Evolutionary conservation across 2,329 filamentous ascomycete species (phyloP).

Genomic region (Elsinoe batatas): DNA sequence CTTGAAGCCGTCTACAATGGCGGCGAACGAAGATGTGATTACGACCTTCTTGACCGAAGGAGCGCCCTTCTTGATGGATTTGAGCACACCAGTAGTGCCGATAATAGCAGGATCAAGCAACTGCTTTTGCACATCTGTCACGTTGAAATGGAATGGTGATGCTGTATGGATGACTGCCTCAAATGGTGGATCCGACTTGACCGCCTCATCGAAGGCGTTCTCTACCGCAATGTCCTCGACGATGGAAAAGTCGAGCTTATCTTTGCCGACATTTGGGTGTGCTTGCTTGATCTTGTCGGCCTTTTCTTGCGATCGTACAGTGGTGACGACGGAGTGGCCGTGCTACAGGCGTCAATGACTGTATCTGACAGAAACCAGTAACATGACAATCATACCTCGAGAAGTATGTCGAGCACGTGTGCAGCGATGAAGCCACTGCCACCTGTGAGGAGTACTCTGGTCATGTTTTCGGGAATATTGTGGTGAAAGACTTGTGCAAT

Average conservation of each 20-base stretch:
- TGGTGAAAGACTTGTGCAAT: background rate
- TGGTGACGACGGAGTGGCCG: slow-evolving; percentile 53
- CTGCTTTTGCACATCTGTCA: slow-evolving; percentile 60
- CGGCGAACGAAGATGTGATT: slow-evolving; percentile 60
- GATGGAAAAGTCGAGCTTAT: slow-evolving; percentile 53
- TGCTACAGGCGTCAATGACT: background rate
- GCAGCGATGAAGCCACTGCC: slow-evolving; percentile 57
- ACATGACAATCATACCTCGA: slow-evolving; percentile 37
- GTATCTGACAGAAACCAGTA: slow-evolving; percentile 12
- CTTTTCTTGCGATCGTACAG: slow-evolving; percentile 52
- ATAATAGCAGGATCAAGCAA: slow-evolving; percentile 53
- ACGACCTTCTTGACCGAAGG: slow-evolving; percentile 64
- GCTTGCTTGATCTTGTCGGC: slow-evolving; percentile 50
- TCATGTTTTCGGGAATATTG: slow-evolving; percentile 17
- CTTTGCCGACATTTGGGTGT: slow-evolving; percentile 42
- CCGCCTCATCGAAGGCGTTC: slow-evolving; percentile 55
- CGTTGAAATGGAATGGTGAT: slow-evolving; percentile 63
- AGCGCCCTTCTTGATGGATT: slow-evolving; percentile 50
- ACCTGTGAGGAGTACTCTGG: slow-evolving; percentile 32
- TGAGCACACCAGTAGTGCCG: slow-evolving; percentile 53
- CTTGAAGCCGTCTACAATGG: slow-evolving; percentile 49
- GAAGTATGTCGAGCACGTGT: slow-evolving; percentile 51
- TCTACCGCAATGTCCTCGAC: slow-evolving; percentile 63
- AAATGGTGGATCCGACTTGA: slow-evolving; percentile 54
- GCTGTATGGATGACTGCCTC: slow-evolving; percentile 67